Base-by-base conservation (phyloP, 257 asterid genomes). In the Gardenia jasminoides region DNA sequence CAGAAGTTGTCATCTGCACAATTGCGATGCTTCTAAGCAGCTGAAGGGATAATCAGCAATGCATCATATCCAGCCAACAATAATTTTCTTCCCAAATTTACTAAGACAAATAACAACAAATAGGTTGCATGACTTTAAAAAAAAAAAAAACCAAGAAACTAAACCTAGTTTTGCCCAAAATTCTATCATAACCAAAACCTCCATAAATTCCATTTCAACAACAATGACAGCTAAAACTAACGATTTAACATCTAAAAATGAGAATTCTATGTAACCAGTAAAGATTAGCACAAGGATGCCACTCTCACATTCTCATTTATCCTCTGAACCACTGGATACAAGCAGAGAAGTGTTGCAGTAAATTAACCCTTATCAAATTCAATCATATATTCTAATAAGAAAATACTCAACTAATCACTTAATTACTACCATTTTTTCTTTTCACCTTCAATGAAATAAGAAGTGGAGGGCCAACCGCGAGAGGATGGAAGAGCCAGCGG, bases 401-500 rank as follows among this genome's bases (percentile, higher is more conserved):
- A 46, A 8, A 46, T 7, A 46, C 2, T 46, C 4, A 36, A 36
- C 4, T 36, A 36, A 36, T 36, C 41, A 36, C 41, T 26, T 43
- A 9, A n/a, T 39, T 4, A 39, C 4, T 43, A 7, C 46, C 61
- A 30, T 62, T 12, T 16, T n/a, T 28, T 16, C 3, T 12, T 7
- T 1, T 43, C 33, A 85, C 88, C 87, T 81, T 78, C 78, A 33
- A 80, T 80, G 5, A 87, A 85, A 79, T 81, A 87, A 12, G 84
- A 59, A 48, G 83, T 66, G 15, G 90, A 87, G 26, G 90, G 90
- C 90, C 90, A 87, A 2, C 84, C 83, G 68, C 79, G 84, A 33
- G 74, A 61, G 31, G 84, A 74, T 44, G 82, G 7, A 28, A 76
- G 44, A 33, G 81, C 67, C 85, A 66, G 52, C 41, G 78, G 16